Percentiles rank a stretch among this genome's conserved stretches.
These are phyloP conservation scores for Gorgonomyces haynaldii DNA, from an alignment of 192 early-diverging fungal species.

Conservation along the genomic window DNA sequence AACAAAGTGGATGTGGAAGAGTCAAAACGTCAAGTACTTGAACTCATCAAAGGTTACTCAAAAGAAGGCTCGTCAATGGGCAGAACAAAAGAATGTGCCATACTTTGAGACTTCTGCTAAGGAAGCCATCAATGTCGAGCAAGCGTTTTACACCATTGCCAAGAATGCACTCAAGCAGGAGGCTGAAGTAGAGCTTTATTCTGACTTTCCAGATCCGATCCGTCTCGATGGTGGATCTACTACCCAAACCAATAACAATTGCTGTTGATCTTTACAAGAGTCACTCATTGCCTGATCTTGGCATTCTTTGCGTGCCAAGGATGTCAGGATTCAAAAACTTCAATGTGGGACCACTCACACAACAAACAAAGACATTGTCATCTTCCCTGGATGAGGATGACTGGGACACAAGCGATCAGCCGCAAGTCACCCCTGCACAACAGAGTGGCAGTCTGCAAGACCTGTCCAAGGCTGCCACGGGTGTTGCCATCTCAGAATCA, in stretches of 20 bases:
- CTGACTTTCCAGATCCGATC: constrained; percentile 85
- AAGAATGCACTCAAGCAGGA: constrained; percentile 92
- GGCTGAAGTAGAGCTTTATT: constrained; percentile 70
- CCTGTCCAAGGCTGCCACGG: neutral
- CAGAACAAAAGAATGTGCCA: constrained; percentile 90
- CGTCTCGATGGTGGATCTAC: constrained; percentile 52
- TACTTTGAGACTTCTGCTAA: constrained; percentile 99
- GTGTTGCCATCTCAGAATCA: neutral
- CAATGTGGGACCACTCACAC: constrained; percentile 3
- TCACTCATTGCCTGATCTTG: no score
- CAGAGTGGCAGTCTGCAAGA: neutral
- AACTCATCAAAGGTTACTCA: constrained; percentile 58
- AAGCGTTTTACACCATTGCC: constrained; percentile 93
- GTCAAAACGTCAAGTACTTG: constrained; percentile 65
- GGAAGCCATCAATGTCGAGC: constrained; percentile 96
- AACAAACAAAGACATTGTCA: constrained; percentile 10
- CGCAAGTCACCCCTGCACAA: neutral
- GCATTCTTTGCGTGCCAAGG: neutral
- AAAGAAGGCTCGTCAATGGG: constrained; percentile 93
- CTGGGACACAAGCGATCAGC: constrained; percentile 15
- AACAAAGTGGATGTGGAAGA: constrained; percentile 99
- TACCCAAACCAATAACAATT: neutral
- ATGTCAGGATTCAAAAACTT: constrained; percentile 27
- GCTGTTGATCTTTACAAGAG: no score
- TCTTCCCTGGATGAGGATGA: constrained; percentile 23